Conservation (phyloP, 768 basidiomycete genomes). For the Sarcomyxa edulis region DNA sequence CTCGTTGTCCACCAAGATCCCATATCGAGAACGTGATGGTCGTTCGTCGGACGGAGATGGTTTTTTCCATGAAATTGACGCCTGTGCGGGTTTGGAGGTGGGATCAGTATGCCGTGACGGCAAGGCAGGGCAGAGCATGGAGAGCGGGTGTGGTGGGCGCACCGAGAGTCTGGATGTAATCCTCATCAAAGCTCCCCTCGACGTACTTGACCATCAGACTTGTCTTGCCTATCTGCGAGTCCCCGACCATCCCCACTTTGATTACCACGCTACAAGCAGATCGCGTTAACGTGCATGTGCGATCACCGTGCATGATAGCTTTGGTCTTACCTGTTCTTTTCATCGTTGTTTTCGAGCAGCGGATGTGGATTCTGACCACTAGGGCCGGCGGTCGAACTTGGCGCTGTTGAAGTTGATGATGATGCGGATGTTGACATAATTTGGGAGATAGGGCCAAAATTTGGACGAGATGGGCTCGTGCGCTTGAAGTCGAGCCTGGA, state of each 20-base stretch:
- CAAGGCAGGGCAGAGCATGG: conserved; percentile 5
- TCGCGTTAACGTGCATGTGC: neutral
- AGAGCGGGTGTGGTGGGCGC: conserved; percentile 17
- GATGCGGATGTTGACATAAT: conserved; percentile 45
- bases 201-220: conserved; percentile 99
- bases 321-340: conserved; percentile 59
- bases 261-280: conserved; percentile 71
- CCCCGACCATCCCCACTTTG: conserved; percentile 99
- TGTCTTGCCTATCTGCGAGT: conserved; percentile 99
- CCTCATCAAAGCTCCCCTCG: conserved; percentile 97
- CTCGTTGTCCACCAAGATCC: conserved; percentile 95
- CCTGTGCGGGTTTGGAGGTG: too few species aligned
- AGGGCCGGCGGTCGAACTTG: conserved; percentile 38
- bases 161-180: conserved; percentile 99
- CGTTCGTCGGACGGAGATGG: conserved; percentile 94
- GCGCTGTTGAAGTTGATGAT: conserved; percentile 35
- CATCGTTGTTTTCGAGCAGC: conserved; percentile 56
- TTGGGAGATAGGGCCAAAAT: conserved; percentile 7
- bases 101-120: neutral
- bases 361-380: conserved; percentile 49
- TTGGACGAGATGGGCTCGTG: neutral
- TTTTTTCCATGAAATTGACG: conserved; percentile 99
- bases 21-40: conserved; percentile 99
- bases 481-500: conserved; percentile 11
- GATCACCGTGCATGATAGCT: conserved; percentile 4